These are phyloP conservation scores for Coniella vitis DNA, from an alignment of 2,329 filamentous ascomycete genomes.

Conservation along the genomic window DNA sequence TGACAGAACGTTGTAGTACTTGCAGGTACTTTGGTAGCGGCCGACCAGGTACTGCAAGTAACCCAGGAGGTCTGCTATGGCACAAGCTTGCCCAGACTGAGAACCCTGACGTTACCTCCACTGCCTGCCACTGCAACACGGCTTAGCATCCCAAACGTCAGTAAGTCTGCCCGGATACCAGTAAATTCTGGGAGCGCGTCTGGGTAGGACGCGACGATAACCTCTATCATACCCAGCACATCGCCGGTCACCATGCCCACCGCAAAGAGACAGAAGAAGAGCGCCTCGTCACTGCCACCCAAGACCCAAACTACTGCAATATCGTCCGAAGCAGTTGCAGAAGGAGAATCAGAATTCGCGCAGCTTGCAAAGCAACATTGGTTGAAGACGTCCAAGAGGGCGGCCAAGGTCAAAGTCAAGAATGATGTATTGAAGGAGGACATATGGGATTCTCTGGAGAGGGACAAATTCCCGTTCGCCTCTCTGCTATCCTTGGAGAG, in stretches of 20 bases:
- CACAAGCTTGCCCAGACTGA: not conserved
- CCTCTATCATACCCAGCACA: not conserved
- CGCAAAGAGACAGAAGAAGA: constrained; percentile 52
- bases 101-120: constrained; percentile 1
- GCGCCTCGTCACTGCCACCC: constrained; percentile 37
- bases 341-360: constrained; percentile 55
- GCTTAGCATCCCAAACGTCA: not conserved
- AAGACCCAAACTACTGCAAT: constrained; percentile 49
- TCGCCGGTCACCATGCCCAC: constrained; percentile 42
- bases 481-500: constrained; percentile 81
- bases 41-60: not conserved
- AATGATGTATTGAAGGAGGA: constrained; percentile 80
- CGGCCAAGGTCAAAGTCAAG: constrained; percentile 64
- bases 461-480: constrained; percentile 69
- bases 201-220: constrained; percentile 12
- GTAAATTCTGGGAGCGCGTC: constrained; percentile 13
- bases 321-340: constrained; percentile 62
- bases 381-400: constrained; percentile 59
- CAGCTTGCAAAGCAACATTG: constrained; percentile 79
- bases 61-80: not conserved
- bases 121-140: not conserved
- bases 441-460: constrained; percentile 84
- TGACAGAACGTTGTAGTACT: not conserved
- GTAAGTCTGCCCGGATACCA: constrained; percentile 1
- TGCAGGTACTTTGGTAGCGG: no score